These are phyloP conservation scores for Mucuna pruriens DNA, from an alignment of 306 rosid genomes.

Conservation along the genomic window DNA sequence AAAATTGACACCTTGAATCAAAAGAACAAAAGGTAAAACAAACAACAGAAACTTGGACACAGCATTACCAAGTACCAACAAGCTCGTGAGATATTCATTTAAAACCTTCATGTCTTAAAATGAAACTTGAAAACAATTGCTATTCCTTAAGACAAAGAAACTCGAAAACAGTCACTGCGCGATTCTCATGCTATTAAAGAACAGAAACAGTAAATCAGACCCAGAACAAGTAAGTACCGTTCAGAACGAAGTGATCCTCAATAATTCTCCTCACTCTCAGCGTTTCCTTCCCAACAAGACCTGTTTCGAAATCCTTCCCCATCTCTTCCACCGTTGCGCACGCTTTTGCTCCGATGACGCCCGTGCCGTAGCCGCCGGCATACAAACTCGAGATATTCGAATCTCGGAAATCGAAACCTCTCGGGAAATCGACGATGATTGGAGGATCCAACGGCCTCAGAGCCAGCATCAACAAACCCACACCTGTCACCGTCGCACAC, in stretches of 20 bases:
- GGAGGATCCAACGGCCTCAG: constrained; percentile 70
- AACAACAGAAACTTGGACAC: background rate
- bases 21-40: background rate
- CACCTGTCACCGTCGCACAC: constrained; percentile 52
- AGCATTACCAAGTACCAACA: background rate
- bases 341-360: constrained; percentile 36
- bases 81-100: background rate
- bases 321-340: constrained; percentile 91
- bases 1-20: background rate
- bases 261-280: constrained; percentile 69
- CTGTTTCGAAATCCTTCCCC: constrained; percentile 63
- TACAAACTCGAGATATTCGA: constrained; percentile 37
- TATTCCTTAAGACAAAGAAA: background rate
- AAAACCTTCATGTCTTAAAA: background rate
- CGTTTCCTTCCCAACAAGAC: constrained; percentile 53
- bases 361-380: constrained; percentile 1
- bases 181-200: background rate
- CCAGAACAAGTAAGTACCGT: constrained; percentile 50
- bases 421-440: constrained; percentile 40
- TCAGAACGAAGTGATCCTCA: constrained; percentile 63
- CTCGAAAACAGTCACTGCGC: background rate
- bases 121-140: background rate
- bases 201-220: background rate
- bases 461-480: constrained; percentile 61
- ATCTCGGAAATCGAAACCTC: constrained; percentile 28